A percentile compares a stretch with the other conserved stretches of the same genome.
phyloP scores from a whole-genome alignment of 2,329 filamentous ascomycete genomes.

The Nemania sp. region DNA sequence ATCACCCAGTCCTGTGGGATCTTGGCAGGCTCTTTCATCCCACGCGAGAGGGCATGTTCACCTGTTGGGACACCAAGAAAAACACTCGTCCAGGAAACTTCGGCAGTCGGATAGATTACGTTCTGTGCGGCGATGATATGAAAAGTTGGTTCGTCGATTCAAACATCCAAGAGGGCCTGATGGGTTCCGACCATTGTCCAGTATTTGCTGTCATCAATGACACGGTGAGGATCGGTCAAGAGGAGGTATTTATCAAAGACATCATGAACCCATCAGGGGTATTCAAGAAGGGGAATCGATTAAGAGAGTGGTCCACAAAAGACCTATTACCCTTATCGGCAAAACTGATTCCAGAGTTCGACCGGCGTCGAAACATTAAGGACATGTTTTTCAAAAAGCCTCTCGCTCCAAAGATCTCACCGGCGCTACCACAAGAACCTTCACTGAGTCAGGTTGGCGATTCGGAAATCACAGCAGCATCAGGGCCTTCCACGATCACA shows the following conservation, averaged over 20 bases:
- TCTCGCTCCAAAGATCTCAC: constrained; percentile 31
- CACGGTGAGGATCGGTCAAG: constrained; percentile 55
- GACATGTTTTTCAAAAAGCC: constrained; percentile 83
- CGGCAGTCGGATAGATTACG: constrained; percentile 90
- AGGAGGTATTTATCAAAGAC: constrained; percentile 64
- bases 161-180: constrained; percentile 89
- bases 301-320: constrained; percentile 68
- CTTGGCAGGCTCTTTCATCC: constrained; percentile 82
- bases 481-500: constrained; percentile 7
- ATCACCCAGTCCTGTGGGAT: constrained; percentile 78
- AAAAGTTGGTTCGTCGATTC: constrained; percentile 78
- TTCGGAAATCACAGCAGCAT: background rate
- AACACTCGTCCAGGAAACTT: constrained; percentile 96
- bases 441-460: constrained; percentile 1
- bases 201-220: constrained; percentile 80
- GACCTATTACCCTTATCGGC: constrained; percentile 77
- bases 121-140: constrained; percentile 80
- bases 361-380: constrained; percentile 80
- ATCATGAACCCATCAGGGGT: constrained; percentile 77
- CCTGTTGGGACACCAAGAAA: constrained; percentile 93
- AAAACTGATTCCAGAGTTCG: constrained; percentile 84
- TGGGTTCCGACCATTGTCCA: constrained; percentile 96
- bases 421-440: constrained; percentile 23
- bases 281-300: constrained; percentile 69
- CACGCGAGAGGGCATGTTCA: constrained; percentile 86